Conservation (phyloP, 169 alveolate species). For the Plasmodium gallinaceum region DNA sequence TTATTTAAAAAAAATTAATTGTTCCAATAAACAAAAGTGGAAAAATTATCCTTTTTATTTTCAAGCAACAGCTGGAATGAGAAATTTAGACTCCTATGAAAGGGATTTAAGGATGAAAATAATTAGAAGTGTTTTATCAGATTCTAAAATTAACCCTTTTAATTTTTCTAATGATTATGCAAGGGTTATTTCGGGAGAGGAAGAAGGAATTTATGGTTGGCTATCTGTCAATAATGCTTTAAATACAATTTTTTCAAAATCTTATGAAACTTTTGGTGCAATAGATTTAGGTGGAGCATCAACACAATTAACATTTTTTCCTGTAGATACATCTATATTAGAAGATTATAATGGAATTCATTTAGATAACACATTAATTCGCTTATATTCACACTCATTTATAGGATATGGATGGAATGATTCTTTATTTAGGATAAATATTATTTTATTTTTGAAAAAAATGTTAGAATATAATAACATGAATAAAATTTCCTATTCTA, state of each 20-base stretch:
- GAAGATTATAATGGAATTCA: neutral
- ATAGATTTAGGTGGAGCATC: conserved; percentile 4
- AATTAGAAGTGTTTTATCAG: neutral
- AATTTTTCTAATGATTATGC: conserved; percentile 2
- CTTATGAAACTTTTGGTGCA: conserved; percentile 1
- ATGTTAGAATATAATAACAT: neutral
- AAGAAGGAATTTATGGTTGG: conserved; percentile 5
- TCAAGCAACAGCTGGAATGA: conserved; percentile 13
- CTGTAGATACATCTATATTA: neutral
- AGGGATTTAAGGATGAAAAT: neutral
- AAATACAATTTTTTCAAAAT: neutral
- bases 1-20: neutral
- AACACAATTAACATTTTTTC: neutral
- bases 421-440: conserved; percentile 1
- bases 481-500: neutral
- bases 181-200: neutral
- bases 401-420: conserved; percentile 10
- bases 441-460: neutral
- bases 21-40: neutral
- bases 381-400: conserved; percentile 1
- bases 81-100: neutral
- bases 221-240: neutral
- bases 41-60: conserved; percentile 2
- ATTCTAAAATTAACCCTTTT: neutral
- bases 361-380: neutral